Evolutionary conservation across 495 filamentous ascomycete genomes (phyloP).

Genomic region (Aspergillus conjunctus): DNA sequence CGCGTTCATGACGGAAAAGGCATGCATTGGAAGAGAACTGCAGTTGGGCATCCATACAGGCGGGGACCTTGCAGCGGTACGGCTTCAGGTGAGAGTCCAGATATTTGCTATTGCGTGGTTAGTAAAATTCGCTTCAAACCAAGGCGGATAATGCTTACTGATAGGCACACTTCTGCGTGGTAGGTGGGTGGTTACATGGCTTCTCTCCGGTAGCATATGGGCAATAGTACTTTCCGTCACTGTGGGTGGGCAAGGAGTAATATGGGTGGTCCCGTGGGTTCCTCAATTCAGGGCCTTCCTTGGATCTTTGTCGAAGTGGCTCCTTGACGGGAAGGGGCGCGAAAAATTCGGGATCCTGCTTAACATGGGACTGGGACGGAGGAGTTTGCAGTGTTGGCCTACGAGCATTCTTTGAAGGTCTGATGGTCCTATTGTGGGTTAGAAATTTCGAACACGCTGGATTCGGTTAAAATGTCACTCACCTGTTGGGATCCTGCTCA

Average conservation of each 20-base stretch:
- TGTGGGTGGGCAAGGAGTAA: constrained; percentile 69
- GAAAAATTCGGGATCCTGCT: constrained; percentile 45
- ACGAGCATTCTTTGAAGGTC: constrained; percentile 41
- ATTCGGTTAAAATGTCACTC: constrained; percentile 23
- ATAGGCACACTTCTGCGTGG: constrained; percentile 96
- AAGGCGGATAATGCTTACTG: constrained; percentile 63
- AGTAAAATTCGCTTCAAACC: constrained; percentile 23
- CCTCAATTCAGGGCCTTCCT: constrained; percentile 52
- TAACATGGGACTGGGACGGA: constrained; percentile 38
- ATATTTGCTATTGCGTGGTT: constrained; percentile 70
- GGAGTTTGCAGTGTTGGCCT: constrained; percentile 39
- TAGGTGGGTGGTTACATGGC: constrained; percentile 79
- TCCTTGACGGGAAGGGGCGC: constrained; percentile 42
- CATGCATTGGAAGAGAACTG: constrained; percentile 91
- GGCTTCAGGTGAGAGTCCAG: constrained; percentile 93
- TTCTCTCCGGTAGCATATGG: constrained; percentile 71
- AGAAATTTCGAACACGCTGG: constrained; percentile 7
- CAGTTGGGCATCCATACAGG: constrained; percentile 70
- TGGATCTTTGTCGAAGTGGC: constrained; percentile 45
- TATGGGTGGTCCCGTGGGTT: constrained; percentile 76
- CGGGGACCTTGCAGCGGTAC: constrained; percentile 81
- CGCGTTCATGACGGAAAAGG: constrained; percentile 90
- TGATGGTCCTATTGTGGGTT: constrained; percentile 41
- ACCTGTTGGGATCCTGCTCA: constrained; percentile 52
- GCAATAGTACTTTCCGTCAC: constrained; percentile 87